Evolutionary conservation across 495 filamentous ascomycete species (phyloP), one percentile per base, ranked within the genome.

Genomic region (Cladorrhinum samala): DNA sequence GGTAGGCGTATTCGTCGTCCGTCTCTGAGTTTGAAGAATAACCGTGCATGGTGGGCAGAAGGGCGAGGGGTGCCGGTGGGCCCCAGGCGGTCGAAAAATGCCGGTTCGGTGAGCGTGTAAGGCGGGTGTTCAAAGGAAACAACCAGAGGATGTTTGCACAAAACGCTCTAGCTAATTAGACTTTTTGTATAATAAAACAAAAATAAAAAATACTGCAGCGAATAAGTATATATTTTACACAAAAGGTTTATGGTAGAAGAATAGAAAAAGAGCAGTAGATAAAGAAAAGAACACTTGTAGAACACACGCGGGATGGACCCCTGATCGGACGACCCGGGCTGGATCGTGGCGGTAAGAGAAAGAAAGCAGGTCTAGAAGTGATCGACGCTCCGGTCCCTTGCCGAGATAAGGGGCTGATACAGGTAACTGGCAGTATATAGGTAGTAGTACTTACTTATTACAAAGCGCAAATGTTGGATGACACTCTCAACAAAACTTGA

Each of bases 21-120:
- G 66, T 51, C 11, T 67, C 64, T 18, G 66, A 68, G 18, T 62
- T 63, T 20, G 66, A 68, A 25, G 66, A 68, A 53, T 68, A 68
- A 57, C 66, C 66, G 56, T 68, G 59, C 66, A 68, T 68, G 61
- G 24, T 56, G 58, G 63, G 55, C 46, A 46, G 42, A 45, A 21
- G n/a, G 9, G 19, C 39, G 24, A 17, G 33, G 47, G 33, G 47
- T 13, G 47, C 16, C 45, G 45, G 24, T n/a, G 14, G 20, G 11
- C 27, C 27, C 27, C 27, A 5, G n/a, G n/a, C n/a, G n/a, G n/a
- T n/a, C n/a, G n/a, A n/a, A n/a, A n/a, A n/a, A n/a, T n/a, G n/a
- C n/a, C n/a, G n/a, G n/a, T n/a, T n/a, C n/a, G n/a, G n/a, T n/a
- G n/a, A n/a, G n/a, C n/a, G n/a, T n/a, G n/a, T n/a, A n/a, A n/a